Conservation (phyloP, 192 early-diverging fungal genomes). For the Irineochytrium annulatum region DNA sequence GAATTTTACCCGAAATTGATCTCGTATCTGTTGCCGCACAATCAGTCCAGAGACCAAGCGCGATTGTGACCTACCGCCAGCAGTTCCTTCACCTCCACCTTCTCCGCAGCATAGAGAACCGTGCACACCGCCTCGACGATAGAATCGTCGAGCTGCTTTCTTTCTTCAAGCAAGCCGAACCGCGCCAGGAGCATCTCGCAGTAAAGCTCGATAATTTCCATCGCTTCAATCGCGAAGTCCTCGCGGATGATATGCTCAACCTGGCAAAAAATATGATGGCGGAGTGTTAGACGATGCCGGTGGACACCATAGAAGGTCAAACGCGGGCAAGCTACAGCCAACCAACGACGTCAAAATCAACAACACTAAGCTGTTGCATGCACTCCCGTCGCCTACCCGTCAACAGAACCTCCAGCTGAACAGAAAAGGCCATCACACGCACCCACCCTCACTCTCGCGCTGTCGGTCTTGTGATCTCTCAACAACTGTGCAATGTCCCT, state of each 20-base stretch:
- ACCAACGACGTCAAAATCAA: neutral
- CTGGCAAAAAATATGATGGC: neutral
- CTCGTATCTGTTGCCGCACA: constrained; percentile 17
- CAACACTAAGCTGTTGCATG: no score
- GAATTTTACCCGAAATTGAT: constrained; percentile 69
- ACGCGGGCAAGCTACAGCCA: neutral
- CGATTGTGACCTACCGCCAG: constrained; percentile 5
- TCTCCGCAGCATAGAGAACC: constrained; percentile 85
- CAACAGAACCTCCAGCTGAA: no score
- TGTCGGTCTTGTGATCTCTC: constrained; percentile 78
- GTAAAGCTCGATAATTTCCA: constrained; percentile 91
- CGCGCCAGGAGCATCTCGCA: constrained; percentile 84
- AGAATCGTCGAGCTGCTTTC: constrained; percentile 75
- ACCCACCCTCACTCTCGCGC: constrained; percentile 74
- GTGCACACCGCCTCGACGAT: constrained; percentile 86
- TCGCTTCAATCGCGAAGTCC: constrained; percentile 85
- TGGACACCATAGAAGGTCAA: neutral
- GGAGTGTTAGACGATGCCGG: neutral
- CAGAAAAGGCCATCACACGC: no score
- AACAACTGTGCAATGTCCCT: constrained; percentile 80
- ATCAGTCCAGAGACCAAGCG: constrained; percentile 4
- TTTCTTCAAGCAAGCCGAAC: constrained; percentile 80
- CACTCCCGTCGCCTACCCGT: no score
- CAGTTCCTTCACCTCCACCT: constrained; percentile 84
- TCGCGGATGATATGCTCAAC: constrained; percentile 91